Evolutionary conservation across 2,329 filamentous ascomycete genomes (phyloP).

Genomic region (Cephalotrichum gorgonifer): DNA sequence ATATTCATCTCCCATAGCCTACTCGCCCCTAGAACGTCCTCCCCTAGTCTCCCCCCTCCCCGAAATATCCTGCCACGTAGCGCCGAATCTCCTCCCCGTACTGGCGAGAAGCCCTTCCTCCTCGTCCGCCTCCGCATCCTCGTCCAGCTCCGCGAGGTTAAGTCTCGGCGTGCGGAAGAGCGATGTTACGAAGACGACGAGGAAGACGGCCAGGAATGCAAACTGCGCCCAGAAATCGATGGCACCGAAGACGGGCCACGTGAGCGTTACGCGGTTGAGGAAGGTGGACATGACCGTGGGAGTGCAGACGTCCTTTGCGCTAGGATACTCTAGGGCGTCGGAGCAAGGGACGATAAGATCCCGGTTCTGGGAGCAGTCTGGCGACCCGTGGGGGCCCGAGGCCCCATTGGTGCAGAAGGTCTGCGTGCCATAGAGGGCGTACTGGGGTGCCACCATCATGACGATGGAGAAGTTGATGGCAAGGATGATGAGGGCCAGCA

Average conservation of each 20-base stretch:
- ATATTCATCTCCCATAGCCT: background rate
- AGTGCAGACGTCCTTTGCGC: slow-evolving; percentile 75
- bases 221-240: slow-evolving; percentile 97
- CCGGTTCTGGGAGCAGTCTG: slow-evolving; percentile 63
- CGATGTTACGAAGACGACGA: slow-evolving; percentile 69
- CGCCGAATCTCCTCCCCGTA: slow-evolving; percentile 71
- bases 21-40: background rate
- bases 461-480: slow-evolving; percentile 88
- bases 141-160: slow-evolving; percentile 68
- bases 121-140: slow-evolving; percentile 83
- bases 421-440: slow-evolving; percentile 87
- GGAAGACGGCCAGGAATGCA: slow-evolving; percentile 73
- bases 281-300: slow-evolving; percentile 87
- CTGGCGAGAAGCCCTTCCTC: slow-evolving; percentile 85
- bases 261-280: slow-evolving; percentile 82
- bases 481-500: slow-evolving; percentile 80
- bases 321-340: slow-evolving; percentile 59
- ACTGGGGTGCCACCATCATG: slow-evolving; percentile 93
- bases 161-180: slow-evolving; percentile 73
- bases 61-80: slow-evolving; percentile 82
- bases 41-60: slow-evolving; percentile 25
- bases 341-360: slow-evolving; percentile 74
- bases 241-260: slow-evolving; percentile 89
- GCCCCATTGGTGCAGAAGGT: slow-evolving; percentile 77
- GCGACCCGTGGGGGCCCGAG: slow-evolving; percentile 33